Base-by-base conservation (phyloP, 2,329 filamentous ascomycete genomes). In the Cytospora leucostoma region DNA sequence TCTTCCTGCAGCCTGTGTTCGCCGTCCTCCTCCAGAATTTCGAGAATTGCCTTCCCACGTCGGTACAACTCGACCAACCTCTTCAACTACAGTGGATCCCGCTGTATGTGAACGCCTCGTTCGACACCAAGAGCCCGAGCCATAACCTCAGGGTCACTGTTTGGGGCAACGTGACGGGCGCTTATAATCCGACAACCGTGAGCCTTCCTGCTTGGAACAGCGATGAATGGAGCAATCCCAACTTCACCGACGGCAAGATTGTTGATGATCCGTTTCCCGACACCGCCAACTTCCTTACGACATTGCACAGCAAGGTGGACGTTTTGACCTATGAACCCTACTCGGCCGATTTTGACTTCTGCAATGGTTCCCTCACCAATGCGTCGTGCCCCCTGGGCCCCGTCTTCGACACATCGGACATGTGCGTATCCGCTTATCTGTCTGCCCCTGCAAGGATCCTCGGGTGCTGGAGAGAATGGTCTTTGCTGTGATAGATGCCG, bases 151-250 rank as follows among this genome's bases (percentile, higher is more conserved):
- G 85, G 67, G 79, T 97, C 61, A 95, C 88, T 1, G 84, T 97
- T 54, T 98, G 92, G 79, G 94, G 93, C 58, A 97, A 98, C 75
- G 92, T 98, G 35, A 91, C 89, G 10, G 95, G 95, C 54, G 86
- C 88, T 57, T 81, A 84, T 52, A 80, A 81, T 2, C 58, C 58
- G 13, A 63, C 56, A 10, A 72, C 77, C 13, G 78, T 79, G n/a
- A 65, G 76, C 2, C 84, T 92, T 59, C 92, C 92, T 38, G 70
- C 84, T 0, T 76, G 82, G 19, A 75, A 82, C 69, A 83, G 86
- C 71, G 75, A 84, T 0, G 77, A 80, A 54, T 92, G 92, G 91
- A 74, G 69, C 2, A 80, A 95, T 71, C 72, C 80, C 1, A 84
- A 82, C 40, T 73, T 81, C 56, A 87, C 83, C 60, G 78, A 81